Conservation (phyloP, 768 basidiomycete genomes). For the Lyophyllum atratum region DNA sequence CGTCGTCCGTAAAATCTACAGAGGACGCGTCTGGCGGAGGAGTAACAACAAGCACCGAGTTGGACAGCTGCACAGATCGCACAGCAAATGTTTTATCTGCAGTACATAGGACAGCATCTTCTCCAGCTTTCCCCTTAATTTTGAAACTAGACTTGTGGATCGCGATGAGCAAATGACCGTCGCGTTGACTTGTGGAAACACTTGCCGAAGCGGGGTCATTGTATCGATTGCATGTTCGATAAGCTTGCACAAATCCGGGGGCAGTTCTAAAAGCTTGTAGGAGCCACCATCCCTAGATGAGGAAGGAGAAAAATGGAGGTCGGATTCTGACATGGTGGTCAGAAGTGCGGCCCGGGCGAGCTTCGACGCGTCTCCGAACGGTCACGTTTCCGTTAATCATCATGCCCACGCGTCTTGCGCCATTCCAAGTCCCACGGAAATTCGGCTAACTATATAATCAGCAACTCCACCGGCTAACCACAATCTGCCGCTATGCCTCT, state of each 20-base stretch:
- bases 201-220: conserved; percentile 31
- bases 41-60: conserved; percentile 78
- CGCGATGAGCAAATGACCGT: conserved; percentile 4
- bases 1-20: conserved; percentile 34
- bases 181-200: conserved; percentile 17
- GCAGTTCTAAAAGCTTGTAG: conserved; percentile 76
- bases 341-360: neutral
- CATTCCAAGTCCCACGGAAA: neutral
- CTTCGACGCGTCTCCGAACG: neutral
- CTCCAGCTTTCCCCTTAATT: conserved; percentile 79
- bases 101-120: conserved; percentile 93
- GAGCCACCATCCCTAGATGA: conserved; percentile 49
- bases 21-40: conserved; percentile 38
- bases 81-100: conserved; percentile 76
- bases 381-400: neutral
- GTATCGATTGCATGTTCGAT: conserved; percentile 53
- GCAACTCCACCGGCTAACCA: neutral
- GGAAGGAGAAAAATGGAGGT: conserved; percentile 54
- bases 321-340: conserved; percentile 43
- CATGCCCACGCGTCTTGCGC: neutral
- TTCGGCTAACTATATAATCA: neutral
- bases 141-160: conserved; percentile 48
- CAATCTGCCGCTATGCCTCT: conserved; percentile 19
- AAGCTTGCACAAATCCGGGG: conserved; percentile 63
- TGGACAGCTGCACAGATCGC: conserved; percentile 87